Evolutionary conservation across 306 rosid genomes (phyloP), one percentile per base, ranked within the genome.

Genomic region (Castanea crenata): DNA sequence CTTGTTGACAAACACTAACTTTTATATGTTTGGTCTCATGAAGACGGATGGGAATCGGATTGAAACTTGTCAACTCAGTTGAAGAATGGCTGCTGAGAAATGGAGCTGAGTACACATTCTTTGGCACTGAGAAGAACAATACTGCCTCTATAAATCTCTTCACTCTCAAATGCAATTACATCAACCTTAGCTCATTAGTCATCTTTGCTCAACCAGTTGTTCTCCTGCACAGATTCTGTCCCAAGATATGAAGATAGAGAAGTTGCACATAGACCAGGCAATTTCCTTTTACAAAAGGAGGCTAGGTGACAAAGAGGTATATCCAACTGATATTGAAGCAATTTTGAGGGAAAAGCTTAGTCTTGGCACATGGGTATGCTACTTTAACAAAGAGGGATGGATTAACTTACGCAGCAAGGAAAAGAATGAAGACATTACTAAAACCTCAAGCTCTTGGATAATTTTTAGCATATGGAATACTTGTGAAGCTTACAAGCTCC

Each of bases 81-180:
- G 94, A 92, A 85, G 92, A 92, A 63, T 92, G 97, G 97, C 76
- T 92, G 84, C 7, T 76, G 74, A 90, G 82, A 83, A 90, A 90
- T 77, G 94, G 94, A 70, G 97, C 87, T 23, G 86, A 77, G 18
- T 89, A 92, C 75, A 77, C 93, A 78, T 85, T 80, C 32, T 77
- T 87, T 71, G 97, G 94, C 38, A 90, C 92, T 0, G 94, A 92
- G 75, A 82, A 82, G 81, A 86, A 70, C 56, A 90, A 92, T 20
- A 81, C 73, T 11, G 93, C 91, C 68, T 90, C 97, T 1, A 83
- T 73, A 56, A 89, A 85, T 72, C 90, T 92, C 59, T 92, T 90
- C 80, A 85, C 92, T 69, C 69, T 73, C 75, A 92, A 89, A 86
- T 87, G 90, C 89, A 86, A 85, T 76, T 92, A 89, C 73, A 63